Evolutionary conservation across 1,284 basidiomycete genomes (phyloP).

Genomic region (Pterula multifida): DNA sequence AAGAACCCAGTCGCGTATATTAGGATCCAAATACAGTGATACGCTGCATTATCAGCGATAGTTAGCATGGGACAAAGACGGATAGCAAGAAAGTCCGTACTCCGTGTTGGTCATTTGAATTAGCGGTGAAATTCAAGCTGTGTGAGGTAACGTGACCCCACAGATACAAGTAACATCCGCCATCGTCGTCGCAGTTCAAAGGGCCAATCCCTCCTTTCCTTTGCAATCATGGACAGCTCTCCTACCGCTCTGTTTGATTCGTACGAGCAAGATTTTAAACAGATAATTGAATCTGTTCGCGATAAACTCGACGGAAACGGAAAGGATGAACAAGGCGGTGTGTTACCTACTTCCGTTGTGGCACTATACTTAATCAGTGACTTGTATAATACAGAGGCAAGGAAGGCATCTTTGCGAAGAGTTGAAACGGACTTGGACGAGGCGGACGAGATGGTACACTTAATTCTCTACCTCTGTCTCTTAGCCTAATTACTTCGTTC

Average conservation of each 20-base stretch:
- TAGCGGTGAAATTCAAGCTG: neutral
- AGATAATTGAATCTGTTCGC: slow-evolving; percentile 56
- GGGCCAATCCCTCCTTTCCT: slow-evolving; percentile 10
- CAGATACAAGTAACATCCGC: neutral
- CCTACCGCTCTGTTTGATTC: slow-evolving; percentile 73
- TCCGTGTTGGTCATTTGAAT: neutral
- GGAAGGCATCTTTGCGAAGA: slow-evolving; percentile 72
- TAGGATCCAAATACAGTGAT: slow-evolving; percentile 82
- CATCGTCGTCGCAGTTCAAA: slow-evolving; percentile 4
- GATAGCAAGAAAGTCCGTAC: too few relatives aligned
- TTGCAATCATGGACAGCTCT: slow-evolving; percentile 54
- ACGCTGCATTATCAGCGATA: slow-evolving; percentile 28
- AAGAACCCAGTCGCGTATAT: slow-evolving; percentile 90
- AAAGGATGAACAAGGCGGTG: slow-evolving; percentile 46
- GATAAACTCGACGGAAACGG: slow-evolving; percentile 56
- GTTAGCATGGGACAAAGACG: too few relatives aligned
- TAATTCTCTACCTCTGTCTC: neutral
- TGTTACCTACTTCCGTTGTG: slow-evolving; percentile 11
- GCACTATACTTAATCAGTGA: neutral
- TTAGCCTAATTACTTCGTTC: neutral
- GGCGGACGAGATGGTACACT: slow-evolving; percentile 87
- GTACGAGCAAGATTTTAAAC: slow-evolving; percentile 72
- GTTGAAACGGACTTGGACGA: slow-evolving; percentile 96
- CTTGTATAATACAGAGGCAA: slow-evolving; percentile 56
- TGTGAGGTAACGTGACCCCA: neutral